A percentile compares a stretch with the other conserved stretches of the same genome.
phyloP scores from a whole-genome alignment of 2,329 filamentous ascomycete species.

The Scedosporium dehoogii region DNA sequence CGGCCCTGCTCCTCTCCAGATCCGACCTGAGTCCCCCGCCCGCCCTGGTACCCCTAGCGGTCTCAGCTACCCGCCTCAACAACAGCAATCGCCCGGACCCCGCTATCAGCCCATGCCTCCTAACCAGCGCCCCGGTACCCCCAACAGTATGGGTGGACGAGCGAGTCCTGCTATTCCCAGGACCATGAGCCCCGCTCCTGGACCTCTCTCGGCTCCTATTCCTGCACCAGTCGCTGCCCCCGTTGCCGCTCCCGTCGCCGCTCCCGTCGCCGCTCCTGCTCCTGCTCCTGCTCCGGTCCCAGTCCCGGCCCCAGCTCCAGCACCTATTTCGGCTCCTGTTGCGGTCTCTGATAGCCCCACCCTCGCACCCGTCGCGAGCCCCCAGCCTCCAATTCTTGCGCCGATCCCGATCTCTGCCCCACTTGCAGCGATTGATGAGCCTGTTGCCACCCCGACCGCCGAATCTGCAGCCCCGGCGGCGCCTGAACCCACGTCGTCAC shows the following conservation, averaged over 20 bases:
- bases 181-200: constrained; percentile 32
- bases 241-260: background rate
- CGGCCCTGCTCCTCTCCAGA: constrained; percentile 4
- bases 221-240: constrained; percentile 4
- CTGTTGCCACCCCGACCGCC: background rate
- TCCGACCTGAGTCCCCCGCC: background rate
- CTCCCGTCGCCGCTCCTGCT: background rate
- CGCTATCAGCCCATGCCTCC: constrained; percentile 19
- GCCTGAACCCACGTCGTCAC: background rate
- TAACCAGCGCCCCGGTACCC: constrained; percentile 28
- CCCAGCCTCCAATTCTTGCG: background rate
- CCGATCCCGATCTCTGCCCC: background rate
- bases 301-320: background rate
- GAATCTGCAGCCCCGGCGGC: background rate
- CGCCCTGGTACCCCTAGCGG: constrained; percentile 14
- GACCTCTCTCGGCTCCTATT: constrained; percentile 15
- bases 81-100: constrained; percentile 37
- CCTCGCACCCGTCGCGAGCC: background rate
- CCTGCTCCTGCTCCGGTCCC: background rate
- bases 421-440: background rate
- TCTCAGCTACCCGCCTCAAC: constrained; percentile 22
- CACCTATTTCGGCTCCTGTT: background rate
- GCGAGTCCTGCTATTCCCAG: constrained; percentile 34
- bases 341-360: background rate
- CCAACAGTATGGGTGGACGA: constrained; percentile 28